Base-by-base conservation (phyloP, 805 yeast genomes). In the Candida glaebosa region DNA sequence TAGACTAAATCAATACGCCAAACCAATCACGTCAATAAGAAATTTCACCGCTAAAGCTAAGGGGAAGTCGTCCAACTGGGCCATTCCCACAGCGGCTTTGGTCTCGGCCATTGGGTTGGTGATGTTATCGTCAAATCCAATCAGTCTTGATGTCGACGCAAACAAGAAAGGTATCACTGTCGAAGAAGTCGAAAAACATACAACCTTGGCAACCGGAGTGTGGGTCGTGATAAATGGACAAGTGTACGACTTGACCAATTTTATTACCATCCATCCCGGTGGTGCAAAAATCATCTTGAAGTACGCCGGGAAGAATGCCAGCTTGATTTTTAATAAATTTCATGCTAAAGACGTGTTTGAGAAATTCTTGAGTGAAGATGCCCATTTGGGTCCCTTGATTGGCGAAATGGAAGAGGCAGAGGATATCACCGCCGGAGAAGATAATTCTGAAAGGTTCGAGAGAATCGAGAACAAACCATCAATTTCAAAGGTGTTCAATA, bases 261-360 rank as follows among this genome's bases (percentile, higher is more conserved):
- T 73, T 44, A 40, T 71, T 2, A 49, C 60, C 3, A 45, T 51
- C 9, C 79, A 74, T 53, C 83, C 83, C 1, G 83, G 82, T 17
- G 83, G 83, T n/a, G 56, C 51, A 35, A 48, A 52, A 10, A 66
- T 73, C 14, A 65, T 78, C 28, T 51, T 74, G 40, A 60, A 58
- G 25, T 63, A 63, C 48, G 81, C 78, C 5, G 93, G 93, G 10
- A 79, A 76, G 44, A 88, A 85, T 52, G 82, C 77, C 4, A 65
- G 76, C 20, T 42, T 45, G 16, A 61, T 56, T 18, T 60, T 60
- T 45, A 63, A 63, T 53, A 64, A 69, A 49, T 68, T 67, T 55
- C 80, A 75, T 53, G 47, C 59, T 2, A 41, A 41, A 16, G 49
- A 50, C 10, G 52, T 53, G 20, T 35, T 57, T 15, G 56, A 53